Base-by-base conservation (phyloP, 2,329 filamentous ascomycete species). In the Didymella glomerata region DNA sequence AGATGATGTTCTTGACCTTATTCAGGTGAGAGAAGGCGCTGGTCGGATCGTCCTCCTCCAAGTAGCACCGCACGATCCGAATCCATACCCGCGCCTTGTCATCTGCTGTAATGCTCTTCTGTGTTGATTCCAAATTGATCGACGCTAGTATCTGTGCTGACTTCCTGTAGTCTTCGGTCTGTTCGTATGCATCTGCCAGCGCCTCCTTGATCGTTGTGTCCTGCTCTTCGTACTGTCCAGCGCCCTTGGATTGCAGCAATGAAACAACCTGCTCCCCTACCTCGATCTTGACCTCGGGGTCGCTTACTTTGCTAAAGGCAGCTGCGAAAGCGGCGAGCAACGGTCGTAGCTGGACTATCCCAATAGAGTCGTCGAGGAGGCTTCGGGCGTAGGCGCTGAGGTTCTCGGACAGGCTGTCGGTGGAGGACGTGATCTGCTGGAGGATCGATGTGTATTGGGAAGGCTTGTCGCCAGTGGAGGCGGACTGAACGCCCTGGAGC, bases 1-100 rank as follows among this genome's bases (percentile, higher is more conserved):
- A 88, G 75, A 97, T 92, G 66, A 97, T 84, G 73, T 95, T 94
- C 80, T 97, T 98, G 77, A 96, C 90, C 78, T 94, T 93, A 83
- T 97, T 97, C 70, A 99, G 85, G 75, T 93, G 96, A 40, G 85
- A 86, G 75, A 96, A 92, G 41, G 95, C 95, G 34, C 86, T 85
- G 1, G 90, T 92, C 9, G 92, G 90, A 79, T 98, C 93, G 75
- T 97, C 94, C 47, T 93, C 92, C 80, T 99, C 94, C 62, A 99
- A 86, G 76, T 95, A 96, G 81, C 96, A 90, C 62, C 95, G 88
- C 74, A 96, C 93, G 73, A 99, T 97, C 60, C 94, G 91, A 68
- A 98, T 90, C 92, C 94, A 98, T 54, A 95, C 86, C 54, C 84
- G 84, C 9, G 92, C 92, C 78, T 93, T 93, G 67, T 94, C 90